Evolutionary conservation across 2,329 filamentous ascomycete genomes (phyloP).

Genomic region (Dactylellina haptotyla): DNA sequence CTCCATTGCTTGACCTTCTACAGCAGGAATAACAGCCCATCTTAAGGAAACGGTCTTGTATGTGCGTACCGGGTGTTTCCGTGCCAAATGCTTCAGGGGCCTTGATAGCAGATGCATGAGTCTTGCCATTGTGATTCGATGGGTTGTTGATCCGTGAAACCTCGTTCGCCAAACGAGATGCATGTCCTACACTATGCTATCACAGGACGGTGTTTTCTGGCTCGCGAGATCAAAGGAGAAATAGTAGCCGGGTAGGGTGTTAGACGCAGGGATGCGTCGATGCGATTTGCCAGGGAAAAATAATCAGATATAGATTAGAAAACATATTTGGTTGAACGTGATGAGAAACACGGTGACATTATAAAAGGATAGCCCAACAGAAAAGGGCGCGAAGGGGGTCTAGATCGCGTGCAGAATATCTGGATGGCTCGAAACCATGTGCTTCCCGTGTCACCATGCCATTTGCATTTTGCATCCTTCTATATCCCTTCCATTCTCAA

Average conservation of each 20-base stretch:
- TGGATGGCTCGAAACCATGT: slow-evolving; percentile 14
- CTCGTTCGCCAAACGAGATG: background rate
- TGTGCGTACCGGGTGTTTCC: slow-evolving; percentile 4
- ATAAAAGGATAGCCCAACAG: background rate
- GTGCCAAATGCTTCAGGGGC: background rate
- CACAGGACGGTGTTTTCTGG: slow-evolving; percentile 2
- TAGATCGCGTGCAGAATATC: slow-evolving; percentile 13
- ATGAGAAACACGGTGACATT: background rate
- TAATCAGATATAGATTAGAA: no score
- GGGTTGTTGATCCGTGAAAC: background rate
- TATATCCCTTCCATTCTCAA: background rate
- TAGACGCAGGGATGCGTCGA: slow-evolving; percentile 3
- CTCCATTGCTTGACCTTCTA: no score
- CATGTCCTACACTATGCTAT: slow-evolving; percentile 7
- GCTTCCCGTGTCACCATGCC: slow-evolving; percentile 23
- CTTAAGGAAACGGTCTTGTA: background rate
- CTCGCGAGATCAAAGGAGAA: background rate
- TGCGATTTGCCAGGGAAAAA: no score
- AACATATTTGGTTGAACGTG: no score
- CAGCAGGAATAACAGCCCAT: background rate
- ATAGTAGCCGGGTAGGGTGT: slow-evolving; percentile 20
- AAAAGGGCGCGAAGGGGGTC: slow-evolving; percentile 3
- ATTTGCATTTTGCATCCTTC: background rate
- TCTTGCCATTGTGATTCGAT: background rate
- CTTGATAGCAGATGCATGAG: no score